Conservation (phyloP, 2,329 filamentous ascomycete species). For the Elsinoe batatas region DNA sequence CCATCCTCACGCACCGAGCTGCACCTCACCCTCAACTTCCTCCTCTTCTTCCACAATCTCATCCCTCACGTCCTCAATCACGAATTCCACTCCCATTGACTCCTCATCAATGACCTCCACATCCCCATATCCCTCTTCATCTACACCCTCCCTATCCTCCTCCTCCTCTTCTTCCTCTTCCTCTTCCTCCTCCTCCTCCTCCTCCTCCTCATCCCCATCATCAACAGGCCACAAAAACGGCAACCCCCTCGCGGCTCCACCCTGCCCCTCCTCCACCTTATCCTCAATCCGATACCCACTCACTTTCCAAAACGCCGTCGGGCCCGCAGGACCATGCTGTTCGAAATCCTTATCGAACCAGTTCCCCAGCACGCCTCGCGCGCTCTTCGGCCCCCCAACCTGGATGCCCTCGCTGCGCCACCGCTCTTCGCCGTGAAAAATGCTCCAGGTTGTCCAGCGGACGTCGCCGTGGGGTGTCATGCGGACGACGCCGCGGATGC, state of each 20-base stretch:
- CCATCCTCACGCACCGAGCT: neutral
- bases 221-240: neutral
- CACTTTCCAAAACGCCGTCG: conserved; percentile 70
- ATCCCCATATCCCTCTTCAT: neutral
- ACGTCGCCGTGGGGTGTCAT: conserved; percentile 62
- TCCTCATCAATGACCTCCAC: conserved; percentile 12
- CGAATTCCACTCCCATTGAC: conserved; percentile 6
- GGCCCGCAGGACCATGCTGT: conserved; percentile 58
- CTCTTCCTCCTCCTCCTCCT: conserved; percentile 12
- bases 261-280: conserved; percentile 21
- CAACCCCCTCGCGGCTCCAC: neutral
- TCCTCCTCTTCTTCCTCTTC: conserved; percentile 7
- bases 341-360: conserved; percentile 75
- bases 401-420: conserved; percentile 74
- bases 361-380: conserved; percentile 59
- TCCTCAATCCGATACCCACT: conserved; percentile 35
- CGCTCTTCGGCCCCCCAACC: conserved; percentile 55
- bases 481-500: conserved; percentile 53
- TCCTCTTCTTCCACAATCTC: neutral
- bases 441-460: conserved; percentile 60
- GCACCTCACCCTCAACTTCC: neutral
- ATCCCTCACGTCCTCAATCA: conserved; percentile 4
- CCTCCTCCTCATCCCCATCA: conserved; percentile 11
- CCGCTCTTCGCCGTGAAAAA: conserved; percentile 54
- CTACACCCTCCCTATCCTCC: conserved; percentile 1